Percentiles rank a stretch among this genome's conserved stretches.
phyloP scores from a whole-genome alignment of 306 rosid species.

The Hippophae gyantsensis region DNA sequence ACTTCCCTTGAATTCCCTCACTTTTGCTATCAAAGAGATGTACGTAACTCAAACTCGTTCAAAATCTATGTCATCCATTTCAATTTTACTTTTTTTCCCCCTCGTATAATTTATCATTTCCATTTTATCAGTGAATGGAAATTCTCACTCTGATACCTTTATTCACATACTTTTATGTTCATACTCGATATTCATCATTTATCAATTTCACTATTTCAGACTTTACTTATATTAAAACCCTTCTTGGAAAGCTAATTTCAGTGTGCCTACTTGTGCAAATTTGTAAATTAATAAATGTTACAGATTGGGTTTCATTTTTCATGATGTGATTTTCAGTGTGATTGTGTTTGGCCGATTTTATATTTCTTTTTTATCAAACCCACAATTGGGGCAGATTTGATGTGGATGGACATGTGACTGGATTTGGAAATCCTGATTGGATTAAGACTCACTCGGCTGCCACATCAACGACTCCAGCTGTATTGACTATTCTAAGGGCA shows the following conservation, averaged over 20 bases:
- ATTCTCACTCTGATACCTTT: not conserved
- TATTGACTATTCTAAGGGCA: constrained; percentile 43
- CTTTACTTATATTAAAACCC: no score
- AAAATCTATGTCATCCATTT: not conserved
- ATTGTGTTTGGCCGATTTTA: not conserved
- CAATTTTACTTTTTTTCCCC: not conserved
- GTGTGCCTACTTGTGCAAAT: constrained; percentile 1
- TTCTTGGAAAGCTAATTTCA: no score
- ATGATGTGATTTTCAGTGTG: not conserved
- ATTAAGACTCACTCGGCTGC: constrained; percentile 75
- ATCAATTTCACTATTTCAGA: no score
- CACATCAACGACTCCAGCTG: constrained; percentile 60
- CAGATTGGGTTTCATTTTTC: not conserved
- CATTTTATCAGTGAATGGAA: not conserved
- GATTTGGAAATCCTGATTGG: constrained; percentile 94
- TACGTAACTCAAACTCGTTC: constrained; percentile 17
- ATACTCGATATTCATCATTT: no score
- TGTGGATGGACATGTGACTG: constrained; percentile 62
- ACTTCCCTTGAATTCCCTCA: constrained; percentile 64
- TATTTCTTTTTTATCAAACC: not conserved
- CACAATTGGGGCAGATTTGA: constrained; percentile 51
- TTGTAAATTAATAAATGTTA: not conserved
- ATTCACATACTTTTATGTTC: not conserved
- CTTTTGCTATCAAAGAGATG: constrained; percentile 92
- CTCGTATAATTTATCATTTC: not conserved